Evolutionary conservation across 2,329 filamentous ascomycete species (phyloP).

Genomic region (Graphiopsis chlorocephala): DNA sequence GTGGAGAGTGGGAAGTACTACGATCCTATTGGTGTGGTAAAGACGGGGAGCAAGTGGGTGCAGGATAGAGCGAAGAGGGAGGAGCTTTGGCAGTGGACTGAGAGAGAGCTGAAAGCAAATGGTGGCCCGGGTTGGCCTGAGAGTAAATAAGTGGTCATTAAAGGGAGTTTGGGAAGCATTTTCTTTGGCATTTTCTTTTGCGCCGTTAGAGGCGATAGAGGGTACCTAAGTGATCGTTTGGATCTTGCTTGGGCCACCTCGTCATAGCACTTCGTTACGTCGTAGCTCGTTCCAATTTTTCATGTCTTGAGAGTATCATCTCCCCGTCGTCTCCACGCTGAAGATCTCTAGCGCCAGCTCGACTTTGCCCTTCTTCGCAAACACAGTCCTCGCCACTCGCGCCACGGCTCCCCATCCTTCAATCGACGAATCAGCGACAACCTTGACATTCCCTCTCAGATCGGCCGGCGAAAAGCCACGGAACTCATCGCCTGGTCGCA

Average conservation of each 20-base stretch:
- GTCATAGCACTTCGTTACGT: constrained; percentile 2
- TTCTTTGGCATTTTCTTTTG: neutral
- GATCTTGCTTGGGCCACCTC: neutral
- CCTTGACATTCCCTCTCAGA: constrained; percentile 23
- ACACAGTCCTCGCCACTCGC: constrained; percentile 25
- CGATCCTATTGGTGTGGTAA: constrained; percentile 37
- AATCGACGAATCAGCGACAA: neutral
- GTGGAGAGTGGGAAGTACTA: constrained; percentile 46
- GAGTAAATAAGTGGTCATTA: neutral
- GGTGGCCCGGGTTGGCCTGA: constrained; percentile 13
- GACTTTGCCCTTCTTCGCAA: constrained; percentile 21
- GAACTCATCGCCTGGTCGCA: constrained; percentile 28
- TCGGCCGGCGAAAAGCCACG: constrained; percentile 30
- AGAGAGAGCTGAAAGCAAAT: constrained; percentile 25
- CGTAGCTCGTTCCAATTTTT: neutral
- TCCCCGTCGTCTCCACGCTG: neutral
- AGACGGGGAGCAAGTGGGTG: constrained; percentile 22
- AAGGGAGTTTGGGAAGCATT: neutral
- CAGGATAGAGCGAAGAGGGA: constrained; percentile 30
- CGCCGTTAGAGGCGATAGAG: neutral
- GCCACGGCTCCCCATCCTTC: constrained; percentile 20
- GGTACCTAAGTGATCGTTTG: neutral
- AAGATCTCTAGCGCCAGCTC: constrained; percentile 24
- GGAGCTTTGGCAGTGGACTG: constrained; percentile 41
- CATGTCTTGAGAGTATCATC: neutral